Conservation (phyloP, 2,329 filamentous ascomycete genomes). For the Verticillium nonalfalfae region DNA sequence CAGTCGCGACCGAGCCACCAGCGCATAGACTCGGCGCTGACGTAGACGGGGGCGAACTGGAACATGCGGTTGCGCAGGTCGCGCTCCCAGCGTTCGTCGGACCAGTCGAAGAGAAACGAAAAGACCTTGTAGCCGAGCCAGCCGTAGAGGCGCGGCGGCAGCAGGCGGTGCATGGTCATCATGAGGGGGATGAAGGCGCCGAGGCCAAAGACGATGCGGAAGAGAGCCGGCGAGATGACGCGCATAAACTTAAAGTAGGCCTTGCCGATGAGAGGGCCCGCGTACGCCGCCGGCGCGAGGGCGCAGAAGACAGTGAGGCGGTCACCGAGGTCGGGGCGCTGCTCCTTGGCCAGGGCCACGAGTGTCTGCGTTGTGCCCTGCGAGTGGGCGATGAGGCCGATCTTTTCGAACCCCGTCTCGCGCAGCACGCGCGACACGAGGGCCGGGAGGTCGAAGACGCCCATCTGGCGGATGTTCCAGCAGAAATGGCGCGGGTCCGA, state of each 20-base stretch:
- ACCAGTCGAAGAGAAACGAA: constrained; percentile 84
- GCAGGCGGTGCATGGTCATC: constrained; percentile 70
- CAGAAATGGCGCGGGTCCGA: constrained; percentile 89
- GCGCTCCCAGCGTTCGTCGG: constrained; percentile 77
- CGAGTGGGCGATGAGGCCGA: constrained; percentile 80
- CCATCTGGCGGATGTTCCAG: constrained; percentile 95
- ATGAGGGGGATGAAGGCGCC: constrained; percentile 92
- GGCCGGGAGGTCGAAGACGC: constrained; percentile 78
- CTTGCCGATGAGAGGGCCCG: constrained; percentile 77
- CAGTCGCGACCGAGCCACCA: constrained; percentile 93
- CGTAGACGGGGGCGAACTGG: constrained; percentile 86
- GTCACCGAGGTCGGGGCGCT: constrained; percentile 75
- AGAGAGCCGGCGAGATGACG: constrained; percentile 67
- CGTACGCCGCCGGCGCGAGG: constrained; percentile 84
- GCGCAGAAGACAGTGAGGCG: constrained; percentile 87
- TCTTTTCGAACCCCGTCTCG: constrained; percentile 76
- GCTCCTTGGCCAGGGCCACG: constrained; percentile 82
- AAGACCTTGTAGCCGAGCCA: constrained; percentile 85
- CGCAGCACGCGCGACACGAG: constrained; percentile 71
- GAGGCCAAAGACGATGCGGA: constrained; percentile 80
- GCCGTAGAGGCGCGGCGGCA: constrained; percentile 67
- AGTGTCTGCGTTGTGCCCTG: constrained; percentile 89
- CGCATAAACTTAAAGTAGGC: constrained; percentile 92
- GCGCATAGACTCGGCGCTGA: constrained; percentile 82
- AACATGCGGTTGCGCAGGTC: constrained; percentile 77